Conservation (phyloP, 2,329 filamentous ascomycete genomes). For the Pseudonectria foliicola region DNA sequence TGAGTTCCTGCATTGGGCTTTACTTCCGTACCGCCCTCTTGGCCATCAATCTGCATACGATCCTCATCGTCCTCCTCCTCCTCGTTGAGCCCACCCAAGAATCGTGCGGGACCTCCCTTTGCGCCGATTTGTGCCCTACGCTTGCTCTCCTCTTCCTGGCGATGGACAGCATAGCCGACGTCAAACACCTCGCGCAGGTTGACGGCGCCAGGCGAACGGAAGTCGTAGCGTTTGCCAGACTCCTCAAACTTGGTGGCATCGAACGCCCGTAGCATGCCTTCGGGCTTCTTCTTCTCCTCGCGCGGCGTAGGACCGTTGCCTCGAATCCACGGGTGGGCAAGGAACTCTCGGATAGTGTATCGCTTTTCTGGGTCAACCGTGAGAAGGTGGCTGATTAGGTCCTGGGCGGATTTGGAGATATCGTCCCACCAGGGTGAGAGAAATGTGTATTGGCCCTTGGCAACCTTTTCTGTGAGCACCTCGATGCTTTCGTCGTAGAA, state of each 20-base stretch:
- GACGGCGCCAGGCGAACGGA: slow-evolving; percentile 89
- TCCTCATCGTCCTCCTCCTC: slow-evolving; percentile 45
- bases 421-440: slow-evolving; percentile 99
- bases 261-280: slow-evolving; percentile 43
- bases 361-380: slow-evolving; percentile 94
- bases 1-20: slow-evolving; percentile 47
- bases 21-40: slow-evolving; percentile 37
- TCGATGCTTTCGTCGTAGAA: slow-evolving; percentile 99
- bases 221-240: slow-evolving; percentile 70
- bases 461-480: slow-evolving; percentile 94
- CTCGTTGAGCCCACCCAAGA: slow-evolving; percentile 60
- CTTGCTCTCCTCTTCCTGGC: slow-evolving; percentile 94
- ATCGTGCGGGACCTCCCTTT: slow-evolving; percentile 56
- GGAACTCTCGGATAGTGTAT: slow-evolving; percentile 87
- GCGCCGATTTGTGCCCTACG: slow-evolving; percentile 74
- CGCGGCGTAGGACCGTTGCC: slow-evolving; percentile 51
- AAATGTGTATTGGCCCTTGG: slow-evolving; percentile 94
- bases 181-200: slow-evolving; percentile 97
- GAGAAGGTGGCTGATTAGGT: slow-evolving; percentile 85
- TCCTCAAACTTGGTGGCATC: slow-evolving; percentile 48
- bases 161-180: slow-evolving; percentile 93
- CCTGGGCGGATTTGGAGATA: slow-evolving; percentile 90
- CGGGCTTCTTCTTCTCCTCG: slow-evolving; percentile 52
- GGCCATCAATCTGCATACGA: slow-evolving; percentile 54
- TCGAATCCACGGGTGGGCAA: slow-evolving; percentile 90